Base-by-base conservation (phyloP, 352 stramenopile genomes). In the Thalassiosira hispida region DNA sequence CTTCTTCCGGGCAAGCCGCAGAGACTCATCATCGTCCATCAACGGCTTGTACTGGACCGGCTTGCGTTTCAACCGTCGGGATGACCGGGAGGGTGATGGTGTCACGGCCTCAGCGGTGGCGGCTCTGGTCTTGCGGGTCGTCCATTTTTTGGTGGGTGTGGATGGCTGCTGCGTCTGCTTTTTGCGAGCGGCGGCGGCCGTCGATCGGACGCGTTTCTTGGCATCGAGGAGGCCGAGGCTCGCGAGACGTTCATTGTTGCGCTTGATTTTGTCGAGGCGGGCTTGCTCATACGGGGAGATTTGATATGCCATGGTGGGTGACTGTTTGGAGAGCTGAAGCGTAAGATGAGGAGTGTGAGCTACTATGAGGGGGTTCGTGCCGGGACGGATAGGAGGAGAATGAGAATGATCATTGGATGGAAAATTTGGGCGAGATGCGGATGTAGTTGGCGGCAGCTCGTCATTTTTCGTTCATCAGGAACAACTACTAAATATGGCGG, bases 201-300 rank as follows among this genome's bases (percentile, higher is more conserved):
- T 35, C 31, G 31, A 38, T 38, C 31, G 31, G 42, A 76, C 7
- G 16, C 60, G 53, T 62, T 75, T 52, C 33, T 73, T 81, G 33
- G 20, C 51, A 25, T 85, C 49, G 9, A 76, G 11, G 0, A 92
- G 63, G 16, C 86, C 87, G 25, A 91, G 71, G 49, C 35, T 55
- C 44, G 60, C 78, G 14, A 92, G 60, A 31, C 83, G 81, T 20
- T 72, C 80, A 35, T 91, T 60, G 64, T 92, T 92, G 25, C 81
- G 72, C 27, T 81, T 68, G 46, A 92, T 92, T 47, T 72, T 62
- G 56, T 90, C 79, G 0, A 78, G 40, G 27, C 87, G 82, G 23
- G 70, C 8, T 16, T 62, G 60, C 63, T 92, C 86, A 47, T 92
- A 92, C 16, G 83, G 68, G 8, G 86, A 90, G 33, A 87, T 59